These are phyloP conservation scores for Cordyceps farinosa DNA, from an alignment of 2,329 filamentous ascomycete species.

Conservation along the genomic window DNA sequence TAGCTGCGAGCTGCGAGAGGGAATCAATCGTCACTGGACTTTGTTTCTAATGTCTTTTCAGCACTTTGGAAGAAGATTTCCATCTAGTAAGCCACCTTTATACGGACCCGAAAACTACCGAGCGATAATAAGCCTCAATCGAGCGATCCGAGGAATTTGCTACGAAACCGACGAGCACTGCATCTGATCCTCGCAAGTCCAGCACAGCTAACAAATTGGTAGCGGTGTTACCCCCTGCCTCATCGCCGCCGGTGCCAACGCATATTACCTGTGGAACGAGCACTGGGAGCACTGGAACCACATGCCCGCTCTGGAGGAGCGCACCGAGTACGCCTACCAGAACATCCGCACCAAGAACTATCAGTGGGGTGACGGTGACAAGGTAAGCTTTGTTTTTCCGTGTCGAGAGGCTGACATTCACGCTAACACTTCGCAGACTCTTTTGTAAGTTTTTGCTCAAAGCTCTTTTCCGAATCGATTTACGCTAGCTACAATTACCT, in stretches of 20 bases:
- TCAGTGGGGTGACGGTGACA: conserved; percentile 92
- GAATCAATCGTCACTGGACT: conserved; percentile 22
- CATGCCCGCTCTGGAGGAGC: conserved; percentile 83
- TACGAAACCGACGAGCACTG: not conserved
- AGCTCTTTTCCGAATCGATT: not conserved
- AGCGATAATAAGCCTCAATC: conserved; percentile 10
- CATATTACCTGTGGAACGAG: conserved; percentile 86
- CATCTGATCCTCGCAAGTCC: not conserved
- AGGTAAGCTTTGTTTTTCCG: conserved; percentile 51
- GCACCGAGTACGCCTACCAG: conserved; percentile 91
- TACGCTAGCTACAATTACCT: not conserved
- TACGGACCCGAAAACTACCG: not conserved
- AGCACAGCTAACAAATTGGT: conserved; percentile 26
- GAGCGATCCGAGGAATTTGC: conserved; percentile 26
- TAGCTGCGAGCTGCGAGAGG: not conserved
- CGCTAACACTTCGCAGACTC: conserved; percentile 46
- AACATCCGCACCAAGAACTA: conserved; percentile 97
- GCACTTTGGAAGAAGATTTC: conserved; percentile 96
- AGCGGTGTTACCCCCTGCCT: conserved; percentile 75
- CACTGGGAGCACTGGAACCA: conserved; percentile 97
- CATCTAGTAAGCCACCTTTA: conserved; percentile 70
- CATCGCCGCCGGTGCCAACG: conserved; percentile 71
- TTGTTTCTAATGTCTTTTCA: conserved; percentile 42
- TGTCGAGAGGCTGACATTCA: conserved; percentile 1
- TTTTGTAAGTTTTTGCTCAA: conserved; percentile 53